phyloP scores from a whole-genome alignment of 1,284 basidiomycete species.

The Marasmius fiardii region DNA sequence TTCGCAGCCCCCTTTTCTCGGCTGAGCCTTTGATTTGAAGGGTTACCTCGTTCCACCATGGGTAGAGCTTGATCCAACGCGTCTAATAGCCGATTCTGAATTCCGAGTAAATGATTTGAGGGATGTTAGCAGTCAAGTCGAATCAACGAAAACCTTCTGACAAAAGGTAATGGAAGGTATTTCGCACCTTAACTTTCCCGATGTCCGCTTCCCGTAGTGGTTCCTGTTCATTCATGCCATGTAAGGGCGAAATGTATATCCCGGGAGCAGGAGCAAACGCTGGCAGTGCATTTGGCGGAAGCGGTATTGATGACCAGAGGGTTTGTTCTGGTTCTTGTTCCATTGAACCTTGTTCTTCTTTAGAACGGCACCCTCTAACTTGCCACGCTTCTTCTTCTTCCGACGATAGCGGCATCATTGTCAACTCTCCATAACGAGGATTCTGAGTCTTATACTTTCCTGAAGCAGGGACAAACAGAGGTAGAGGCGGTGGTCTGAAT shows the following conservation, averaged over 20 bases:
- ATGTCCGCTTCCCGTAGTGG: neutral
- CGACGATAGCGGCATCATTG: neutral
- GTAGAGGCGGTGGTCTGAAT: neutral
- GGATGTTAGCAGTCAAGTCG: too few species aligned
- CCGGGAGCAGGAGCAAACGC: slow-evolving; percentile 41
- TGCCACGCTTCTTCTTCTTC: neutral
- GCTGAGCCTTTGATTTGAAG: too few species aligned
- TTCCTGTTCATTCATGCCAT: neutral
- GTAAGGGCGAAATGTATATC: slow-evolving; percentile 46
- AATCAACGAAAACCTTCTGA: too few species aligned
- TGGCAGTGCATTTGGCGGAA: neutral
- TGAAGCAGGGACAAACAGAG: neutral
- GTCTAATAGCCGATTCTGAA: neutral
- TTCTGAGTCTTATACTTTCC: neutral
- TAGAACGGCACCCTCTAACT: neutral
- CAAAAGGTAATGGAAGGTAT: neutral
- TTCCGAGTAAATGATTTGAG: too few species aligned
- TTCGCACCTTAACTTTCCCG: neutral
- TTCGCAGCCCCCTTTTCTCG: neutral
- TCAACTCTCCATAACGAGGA: neutral
- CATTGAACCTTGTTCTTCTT: neutral
- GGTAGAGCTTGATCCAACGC: neutral
- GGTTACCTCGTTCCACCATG: neutral
- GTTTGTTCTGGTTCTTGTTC: neutral
- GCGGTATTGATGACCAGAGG: neutral